These are phyloP conservation scores for Imleria badia DNA, from an alignment of 768 basidiomycete genomes.

Conservation along the genomic window DNA sequence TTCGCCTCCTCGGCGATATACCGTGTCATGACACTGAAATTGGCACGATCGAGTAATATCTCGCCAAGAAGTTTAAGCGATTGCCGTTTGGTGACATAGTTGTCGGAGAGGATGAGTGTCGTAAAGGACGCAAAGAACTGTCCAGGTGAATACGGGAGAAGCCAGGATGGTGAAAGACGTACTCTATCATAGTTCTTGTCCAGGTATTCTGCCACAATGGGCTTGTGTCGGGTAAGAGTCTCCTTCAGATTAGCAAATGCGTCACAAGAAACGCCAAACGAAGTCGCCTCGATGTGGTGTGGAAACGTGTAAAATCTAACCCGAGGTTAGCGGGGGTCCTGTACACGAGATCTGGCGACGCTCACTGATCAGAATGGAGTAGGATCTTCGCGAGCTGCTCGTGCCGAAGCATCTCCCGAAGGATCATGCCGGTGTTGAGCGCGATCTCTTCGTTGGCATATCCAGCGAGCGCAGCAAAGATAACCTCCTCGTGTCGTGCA, in stretches of 20 bases:
- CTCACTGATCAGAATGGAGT: slow-evolving; percentile 92
- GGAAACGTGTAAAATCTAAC: slow-evolving; percentile 93
- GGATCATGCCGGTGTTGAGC: slow-evolving; percentile 96
- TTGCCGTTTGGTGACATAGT: slow-evolving; percentile 99
- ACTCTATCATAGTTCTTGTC: slow-evolving; percentile 98
- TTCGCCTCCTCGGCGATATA: slow-evolving; percentile 96
- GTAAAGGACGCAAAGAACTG: slow-evolving; percentile 97
- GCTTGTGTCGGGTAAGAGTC: slow-evolving; percentile 93
- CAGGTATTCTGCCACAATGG: slow-evolving; percentile 96
- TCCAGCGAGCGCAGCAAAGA: slow-evolving; percentile 85
- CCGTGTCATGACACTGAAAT: slow-evolving; percentile 97
- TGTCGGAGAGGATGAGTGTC: slow-evolving; percentile 85
- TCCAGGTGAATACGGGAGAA: not conserved
- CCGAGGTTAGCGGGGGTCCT: not conserved
- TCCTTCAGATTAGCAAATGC: slow-evolving; percentile 98
- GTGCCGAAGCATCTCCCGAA: slow-evolving; percentile 95
- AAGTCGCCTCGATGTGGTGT: slow-evolving; percentile 94
- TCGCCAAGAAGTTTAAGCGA: slow-evolving; percentile 97
- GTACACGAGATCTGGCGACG: slow-evolving; percentile 12
- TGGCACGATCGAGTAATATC: slow-evolving; percentile 95
- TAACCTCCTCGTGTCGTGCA: slow-evolving; percentile 67
- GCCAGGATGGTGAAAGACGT: slow-evolving; percentile 26
- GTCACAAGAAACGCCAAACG: slow-evolving; percentile 97
- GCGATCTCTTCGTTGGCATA: slow-evolving; percentile 97
- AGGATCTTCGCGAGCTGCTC: slow-evolving; percentile 89